A percentile compares a stretch with the other conserved stretches of the same genome.
Conservation (phyloP, 1,284 basidiomycete genomes). For the Microstroma glucosiphilum region DNA sequence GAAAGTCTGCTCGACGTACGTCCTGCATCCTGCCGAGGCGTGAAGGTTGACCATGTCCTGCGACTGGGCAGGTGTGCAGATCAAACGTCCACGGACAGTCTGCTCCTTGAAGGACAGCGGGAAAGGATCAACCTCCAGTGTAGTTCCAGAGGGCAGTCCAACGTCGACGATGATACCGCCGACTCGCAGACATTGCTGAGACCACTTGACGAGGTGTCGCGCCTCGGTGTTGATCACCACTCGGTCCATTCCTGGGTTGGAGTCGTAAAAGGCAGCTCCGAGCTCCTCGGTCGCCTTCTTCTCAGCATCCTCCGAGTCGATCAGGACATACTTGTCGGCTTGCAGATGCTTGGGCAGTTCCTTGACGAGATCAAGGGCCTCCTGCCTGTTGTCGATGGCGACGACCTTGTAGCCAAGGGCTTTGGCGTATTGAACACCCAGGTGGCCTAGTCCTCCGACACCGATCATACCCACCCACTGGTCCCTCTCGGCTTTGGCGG, state of each 20-base stretch:
- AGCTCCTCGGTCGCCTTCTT: conserved; percentile 29
- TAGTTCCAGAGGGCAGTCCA: conserved; percentile 34
- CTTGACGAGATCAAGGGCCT: conserved; percentile 18
- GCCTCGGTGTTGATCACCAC: conserved; percentile 36
- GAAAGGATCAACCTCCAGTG: conserved; percentile 34
- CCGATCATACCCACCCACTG: conserved; percentile 15
- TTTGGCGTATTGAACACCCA: conserved; percentile 18
- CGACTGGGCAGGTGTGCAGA: conserved; percentile 38
- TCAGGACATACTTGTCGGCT: conserved; percentile 32
- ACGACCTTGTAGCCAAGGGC: conserved; percentile 19
- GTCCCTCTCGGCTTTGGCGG: conserved; percentile 10
- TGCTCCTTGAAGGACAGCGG: conserved; percentile 43
- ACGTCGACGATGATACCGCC: conserved; percentile 36
- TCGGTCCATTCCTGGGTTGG: conserved; percentile 39
- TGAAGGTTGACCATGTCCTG: conserved; percentile 40
- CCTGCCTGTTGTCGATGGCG: conserved; percentile 37
- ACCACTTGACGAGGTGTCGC: conserved; percentile 25
- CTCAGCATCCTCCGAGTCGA: conserved; percentile 28
- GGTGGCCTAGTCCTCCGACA: conserved; percentile 16
- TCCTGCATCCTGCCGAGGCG: conserved; percentile 26
- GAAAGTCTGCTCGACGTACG: conserved; percentile 39
- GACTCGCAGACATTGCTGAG: conserved; percentile 37
- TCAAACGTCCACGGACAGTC: conserved; percentile 34
- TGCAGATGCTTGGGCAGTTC: conserved; percentile 26
- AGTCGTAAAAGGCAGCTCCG: conserved; percentile 29